Conservation (phyloP, 495 filamentous ascomycete species). For the Penicillium coffeae region DNA sequence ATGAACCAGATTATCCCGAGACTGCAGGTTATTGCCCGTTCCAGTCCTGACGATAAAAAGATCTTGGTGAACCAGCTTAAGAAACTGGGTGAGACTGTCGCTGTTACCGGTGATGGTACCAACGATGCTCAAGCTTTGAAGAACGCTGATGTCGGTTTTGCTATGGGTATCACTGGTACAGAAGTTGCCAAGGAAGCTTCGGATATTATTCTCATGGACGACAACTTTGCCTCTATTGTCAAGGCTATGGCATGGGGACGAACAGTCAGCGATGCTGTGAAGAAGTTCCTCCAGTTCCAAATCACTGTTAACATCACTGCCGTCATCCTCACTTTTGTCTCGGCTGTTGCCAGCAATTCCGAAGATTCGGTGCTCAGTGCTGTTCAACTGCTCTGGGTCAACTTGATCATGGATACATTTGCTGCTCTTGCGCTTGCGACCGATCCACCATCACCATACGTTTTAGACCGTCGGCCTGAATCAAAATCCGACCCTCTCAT, state of each 20-base stretch:
- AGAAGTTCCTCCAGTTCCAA: conserved; percentile 93
- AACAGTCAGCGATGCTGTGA: conserved; percentile 82
- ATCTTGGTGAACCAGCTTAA: conserved; percentile 76
- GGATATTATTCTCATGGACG: conserved; percentile 91
- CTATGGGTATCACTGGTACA: conserved; percentile 88
- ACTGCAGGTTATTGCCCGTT: conserved; percentile 80
- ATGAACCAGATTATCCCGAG: conserved; percentile 70
- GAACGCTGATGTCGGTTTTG: conserved; percentile 84
- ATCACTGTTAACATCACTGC: conserved; percentile 89
- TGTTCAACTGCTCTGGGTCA: conserved; percentile 87
- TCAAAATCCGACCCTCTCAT: conserved; percentile 74
- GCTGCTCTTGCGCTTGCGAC: conserved; percentile 89
- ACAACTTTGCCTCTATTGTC: conserved; percentile 88
- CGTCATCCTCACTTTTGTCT: conserved; percentile 78
- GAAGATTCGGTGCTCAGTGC: conserved; percentile 75
- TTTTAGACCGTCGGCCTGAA: conserved; percentile 73
- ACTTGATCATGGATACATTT: conserved; percentile 94
- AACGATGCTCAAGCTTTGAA: conserved; percentile 89
- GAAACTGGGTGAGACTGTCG: conserved; percentile 83
- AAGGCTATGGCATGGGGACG: conserved; percentile 86
- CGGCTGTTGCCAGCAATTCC: conserved; percentile 61
- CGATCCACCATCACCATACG: conserved; percentile 66
- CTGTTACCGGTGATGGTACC: conserved; percentile 89
- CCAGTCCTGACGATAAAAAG: conserved; percentile 80
- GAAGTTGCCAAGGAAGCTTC: conserved; percentile 92